Conservation (phyloP, 176 grass and related monocot genomes). For the Chloris gayana region DNA sequence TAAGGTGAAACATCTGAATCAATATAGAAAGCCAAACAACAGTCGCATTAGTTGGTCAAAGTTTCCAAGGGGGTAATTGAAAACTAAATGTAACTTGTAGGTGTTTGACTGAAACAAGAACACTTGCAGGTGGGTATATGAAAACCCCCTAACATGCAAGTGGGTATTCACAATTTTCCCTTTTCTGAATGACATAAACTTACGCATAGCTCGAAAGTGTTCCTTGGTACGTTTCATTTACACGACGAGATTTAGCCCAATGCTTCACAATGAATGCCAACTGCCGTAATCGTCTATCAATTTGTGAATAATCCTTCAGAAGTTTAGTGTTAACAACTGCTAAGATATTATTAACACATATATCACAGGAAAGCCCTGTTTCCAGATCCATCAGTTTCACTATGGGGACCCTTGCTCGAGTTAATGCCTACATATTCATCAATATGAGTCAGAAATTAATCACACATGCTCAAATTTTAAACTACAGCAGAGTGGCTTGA, state of each 20-base stretch:
- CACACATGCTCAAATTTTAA: constrained; percentile 32
- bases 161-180: too few relatives aligned
- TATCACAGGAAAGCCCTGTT: constrained; percentile 94
- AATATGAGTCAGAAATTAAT: constrained; percentile 30
- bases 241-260: constrained; percentile 90
- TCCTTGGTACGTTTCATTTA: constrained; percentile 98
- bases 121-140: too few relatives aligned
- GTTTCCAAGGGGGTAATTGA: too few relatives aligned
- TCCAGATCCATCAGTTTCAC: constrained; percentile 97
- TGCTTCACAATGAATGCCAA: constrained; percentile 97
- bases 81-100: too few relatives aligned
- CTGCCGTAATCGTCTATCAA: constrained; percentile 79
- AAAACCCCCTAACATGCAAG: too few relatives aligned
- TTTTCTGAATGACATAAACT: constrained; percentile 43
- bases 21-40: too few relatives aligned
- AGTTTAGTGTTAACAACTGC: constrained; percentile 99
- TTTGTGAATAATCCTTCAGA: constrained; percentile 88
- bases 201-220: constrained; percentile 99
- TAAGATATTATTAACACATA: constrained; percentile 97
- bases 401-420: constrained; percentile 95
- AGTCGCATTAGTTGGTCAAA: too few relatives aligned
- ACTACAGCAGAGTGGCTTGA: neutral
- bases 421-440: constrained; percentile 72
- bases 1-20: too few relatives aligned
- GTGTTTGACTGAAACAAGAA: too few relatives aligned